phyloP scores from a whole-genome alignment of 257 asterid genomes.

The Anisodus tanguticus region DNA sequence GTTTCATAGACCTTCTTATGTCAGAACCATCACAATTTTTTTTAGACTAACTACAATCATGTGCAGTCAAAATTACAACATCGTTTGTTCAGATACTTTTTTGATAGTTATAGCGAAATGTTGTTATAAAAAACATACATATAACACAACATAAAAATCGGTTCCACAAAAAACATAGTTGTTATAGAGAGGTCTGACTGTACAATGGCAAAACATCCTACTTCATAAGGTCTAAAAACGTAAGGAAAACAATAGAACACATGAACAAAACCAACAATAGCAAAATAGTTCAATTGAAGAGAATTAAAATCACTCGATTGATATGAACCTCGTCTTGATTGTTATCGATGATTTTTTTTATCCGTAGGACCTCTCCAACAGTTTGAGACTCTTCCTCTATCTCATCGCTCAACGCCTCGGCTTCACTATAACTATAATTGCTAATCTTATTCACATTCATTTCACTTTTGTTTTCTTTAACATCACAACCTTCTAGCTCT shows the following conservation, averaged over 20 bases:
- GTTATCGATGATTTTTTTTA: conserved; percentile 68
- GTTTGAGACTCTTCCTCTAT: conserved; percentile 68
- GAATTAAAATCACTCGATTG: conserved; percentile 20
- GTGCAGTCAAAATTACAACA: background rate
- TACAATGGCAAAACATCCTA: background rate
- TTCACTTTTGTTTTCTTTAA: conserved; percentile 60
- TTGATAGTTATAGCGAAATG: too few relatives aligned
- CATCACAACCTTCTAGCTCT: conserved; percentile 26
- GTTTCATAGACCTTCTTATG: background rate
- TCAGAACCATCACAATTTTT: conserved; percentile 26
- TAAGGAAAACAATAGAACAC: background rate
- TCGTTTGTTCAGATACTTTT: too few relatives aligned
- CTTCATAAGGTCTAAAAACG: background rate
- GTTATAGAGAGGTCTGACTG: too few relatives aligned
- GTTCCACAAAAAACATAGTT: too few relatives aligned
- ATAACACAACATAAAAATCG: too few relatives aligned
- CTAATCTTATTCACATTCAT: conserved; percentile 48
- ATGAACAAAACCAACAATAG: background rate
- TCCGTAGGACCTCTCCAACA: conserved; percentile 64
- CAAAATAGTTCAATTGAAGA: background rate
- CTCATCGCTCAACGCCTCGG: conserved; percentile 59
- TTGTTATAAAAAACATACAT: too few relatives aligned
- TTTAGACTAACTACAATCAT: conserved; percentile 37
- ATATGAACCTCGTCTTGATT: conserved; percentile 60
- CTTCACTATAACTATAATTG: conserved; percentile 35